Evolutionary conservation across 139 green algal species (phyloP), one percentile per base, ranked within the genome.

Genomic region (Coccomyxa sp.): DNA sequence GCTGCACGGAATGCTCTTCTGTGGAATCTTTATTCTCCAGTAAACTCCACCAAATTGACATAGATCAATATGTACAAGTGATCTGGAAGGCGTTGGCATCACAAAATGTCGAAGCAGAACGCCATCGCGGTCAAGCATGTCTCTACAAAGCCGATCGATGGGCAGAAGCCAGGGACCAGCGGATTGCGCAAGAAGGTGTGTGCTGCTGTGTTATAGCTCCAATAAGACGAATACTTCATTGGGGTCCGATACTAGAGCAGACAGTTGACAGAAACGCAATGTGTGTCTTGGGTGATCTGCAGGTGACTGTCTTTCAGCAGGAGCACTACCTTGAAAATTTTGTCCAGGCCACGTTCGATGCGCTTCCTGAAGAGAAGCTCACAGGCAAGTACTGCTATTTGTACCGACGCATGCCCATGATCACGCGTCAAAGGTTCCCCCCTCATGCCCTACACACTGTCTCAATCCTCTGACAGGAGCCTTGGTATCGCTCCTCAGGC

Each of bases 271-370:
- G 33, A 7, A 44, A 24, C 69, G 31, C 27, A 34, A 24, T 74
- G 8, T 74, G 69, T 9, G 16, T 58, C 12, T 55, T 76, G 76
- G 6, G 7, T 58, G 27, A 64, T 64, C 27, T 7, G 34, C 55
- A 81, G 76, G 70, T 79, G 7, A 81, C 50, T 40, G 76, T 77
- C 8, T 85, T 85, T 44, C 41, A 85, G 40, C 55, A 85, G 54
- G 82, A 89, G 22, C 95, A 97, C 82, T 98, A 98, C 86, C 84
- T 98, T 27, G 95, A 90, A 55, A 98, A 98, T 87, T 98, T 85
- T 73, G 81, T 85, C 0, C 81, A 85, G 71, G 39, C 81, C 4
- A 85, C 81, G 16, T 85, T 85, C 35, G 64, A 85, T 76, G 75
- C 81, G n/a, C 70, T 85, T 39, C 79, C 79, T 31, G 39, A 39